Base-by-base conservation (phyloP, 148 eudicot species). In the Polygonum maritimum region DNA sequence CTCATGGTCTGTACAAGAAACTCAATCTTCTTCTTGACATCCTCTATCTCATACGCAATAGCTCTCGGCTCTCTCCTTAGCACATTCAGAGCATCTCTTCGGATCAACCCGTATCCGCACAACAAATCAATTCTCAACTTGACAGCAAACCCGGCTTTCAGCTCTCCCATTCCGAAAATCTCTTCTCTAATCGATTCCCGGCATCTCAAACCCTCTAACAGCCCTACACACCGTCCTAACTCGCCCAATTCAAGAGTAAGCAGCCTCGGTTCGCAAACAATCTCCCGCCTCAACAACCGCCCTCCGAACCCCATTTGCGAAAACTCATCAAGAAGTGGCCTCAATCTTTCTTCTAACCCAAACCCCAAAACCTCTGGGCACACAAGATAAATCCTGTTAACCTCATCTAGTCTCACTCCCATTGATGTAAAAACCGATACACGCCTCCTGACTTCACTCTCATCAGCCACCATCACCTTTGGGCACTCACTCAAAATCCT, bases 1-100 rank as follows among this genome's bases (percentile, higher is more conserved):
- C 86, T 84, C 96, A 90, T 92, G 74, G 49, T 81, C 55, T 73
- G 76, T 38, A 92, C 49, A 63, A 94, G 79, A 83, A 90, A 94
- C 19, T 90, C 90, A 74, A 94, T 85, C 83, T 92, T 94, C 77
- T 78, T 83, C 78, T 87, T 88, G 71, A 92, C 84, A 40, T 94
- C 96, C 60, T 79, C 78, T 48, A 90, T 77, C 51, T 84, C 86
- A 70, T 89, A 94, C 22, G 79, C 74, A 70, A 92, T 82, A 40
- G 80, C 81, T 79, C 98, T 83, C 2, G 98, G 98, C 79, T 94
- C 98, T 74, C 88, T 85, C 88, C 83, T 86, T 80, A 94, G 57
- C 45, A 94, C 81, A 60, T 76, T 88, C 85, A 89, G 85, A 45
- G 96, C 97, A 80, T 92, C 93, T 79, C 92, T 89, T 60, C 81